Evolutionary conservation across 2,329 filamentous ascomycete species (phyloP).

Genomic region (Magnaporthiopsis incrustans): DNA sequence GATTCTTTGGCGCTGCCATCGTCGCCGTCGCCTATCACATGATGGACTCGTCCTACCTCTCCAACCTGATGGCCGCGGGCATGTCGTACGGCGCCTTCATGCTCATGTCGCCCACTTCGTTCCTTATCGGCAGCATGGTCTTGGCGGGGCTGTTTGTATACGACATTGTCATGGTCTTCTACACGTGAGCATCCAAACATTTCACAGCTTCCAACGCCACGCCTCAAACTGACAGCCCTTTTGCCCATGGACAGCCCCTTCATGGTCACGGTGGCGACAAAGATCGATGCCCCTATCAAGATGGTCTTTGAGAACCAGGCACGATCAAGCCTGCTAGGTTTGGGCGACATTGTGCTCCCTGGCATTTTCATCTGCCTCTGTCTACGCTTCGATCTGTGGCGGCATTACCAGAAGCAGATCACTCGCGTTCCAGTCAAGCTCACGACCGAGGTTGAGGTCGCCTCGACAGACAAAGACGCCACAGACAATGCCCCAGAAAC

Average conservation of each 20-base stretch:
- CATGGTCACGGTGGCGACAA: conserved; percentile 82
- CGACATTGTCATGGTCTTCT: conserved; percentile 89
- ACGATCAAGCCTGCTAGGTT: conserved; percentile 73
- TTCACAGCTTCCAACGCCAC: neutral
- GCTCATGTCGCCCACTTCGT: conserved; percentile 82
- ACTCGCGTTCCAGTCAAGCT: conserved; percentile 34
- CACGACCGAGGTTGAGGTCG: conserved; percentile 18
- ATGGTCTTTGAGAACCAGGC: conserved; percentile 64
- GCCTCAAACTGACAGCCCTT: neutral
- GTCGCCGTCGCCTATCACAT: conserved; percentile 60
- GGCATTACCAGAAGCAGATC: conserved; percentile 67
- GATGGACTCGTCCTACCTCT: conserved; percentile 50
- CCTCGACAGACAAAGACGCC: conserved; percentile 12
- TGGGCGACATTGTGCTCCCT: conserved; percentile 90
- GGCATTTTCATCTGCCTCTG: conserved; percentile 85
- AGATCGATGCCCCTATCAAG: conserved; percentile 87
- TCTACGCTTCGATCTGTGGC: conserved; percentile 83
- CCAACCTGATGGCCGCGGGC: conserved; percentile 79
- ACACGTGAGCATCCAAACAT: conserved; percentile 30
- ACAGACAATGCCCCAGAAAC: conserved; percentile 16
- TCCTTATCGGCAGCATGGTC: conserved; percentile 71
- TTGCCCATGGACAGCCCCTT: conserved; percentile 48
- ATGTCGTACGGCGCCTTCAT: conserved; percentile 80
- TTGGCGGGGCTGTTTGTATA: conserved; percentile 82
- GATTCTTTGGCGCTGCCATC: conserved; percentile 44